Base-by-base conservation (phyloP, 768 basidiomycete genomes). In the Suillus discolor region DNA sequence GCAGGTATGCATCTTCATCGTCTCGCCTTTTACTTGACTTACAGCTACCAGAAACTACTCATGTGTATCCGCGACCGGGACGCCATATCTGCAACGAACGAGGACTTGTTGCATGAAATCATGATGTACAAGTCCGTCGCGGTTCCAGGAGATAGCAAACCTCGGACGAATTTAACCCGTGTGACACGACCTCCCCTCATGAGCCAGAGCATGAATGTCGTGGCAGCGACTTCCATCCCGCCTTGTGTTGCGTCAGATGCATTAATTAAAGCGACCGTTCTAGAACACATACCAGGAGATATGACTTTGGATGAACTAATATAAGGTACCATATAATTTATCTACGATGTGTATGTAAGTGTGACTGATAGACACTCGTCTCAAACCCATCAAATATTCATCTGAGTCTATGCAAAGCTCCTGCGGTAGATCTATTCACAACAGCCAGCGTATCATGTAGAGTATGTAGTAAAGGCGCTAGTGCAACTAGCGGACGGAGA, bases 51-150 rank as follows among this genome's bases (percentile, higher is more conserved):
- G 87, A 82, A 82, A 80, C 77, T 88, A 38, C 79, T 82, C 6
- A 69, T 79, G 68, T 76, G 84, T 61, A 78, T 73, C 36, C 81
- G 80, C 23, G 86, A 87, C 59, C 82, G 82, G 13, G 87, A 89
- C 61, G 72, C 75, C n/a, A 70, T 80, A n/a, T 69, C 68, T 7
- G 74, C 76, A 2, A 73, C 80, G 9, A 86, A 85, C 53, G 78
- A 79, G 1, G 82, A 81, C n/a, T 76, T 90, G 2, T 76, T 76
- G 51, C 78, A 82, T 49, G 89, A 89, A 70, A 75, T 90, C 4
- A 82, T 82, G 44, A 78, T 87, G 81, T 90, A 89, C 75, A 88
- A 83, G 66, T 88, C 88, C 16, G 83, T 86, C 38, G 76, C 79
- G 70, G 78, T 86, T 16, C 82, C 84, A 0, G 59, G 75, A 20